Evolutionary conservation across 2,329 filamentous ascomycete genomes (phyloP), one percentile per base, ranked within the genome.

Genomic region (Lachnellula arida): DNA sequence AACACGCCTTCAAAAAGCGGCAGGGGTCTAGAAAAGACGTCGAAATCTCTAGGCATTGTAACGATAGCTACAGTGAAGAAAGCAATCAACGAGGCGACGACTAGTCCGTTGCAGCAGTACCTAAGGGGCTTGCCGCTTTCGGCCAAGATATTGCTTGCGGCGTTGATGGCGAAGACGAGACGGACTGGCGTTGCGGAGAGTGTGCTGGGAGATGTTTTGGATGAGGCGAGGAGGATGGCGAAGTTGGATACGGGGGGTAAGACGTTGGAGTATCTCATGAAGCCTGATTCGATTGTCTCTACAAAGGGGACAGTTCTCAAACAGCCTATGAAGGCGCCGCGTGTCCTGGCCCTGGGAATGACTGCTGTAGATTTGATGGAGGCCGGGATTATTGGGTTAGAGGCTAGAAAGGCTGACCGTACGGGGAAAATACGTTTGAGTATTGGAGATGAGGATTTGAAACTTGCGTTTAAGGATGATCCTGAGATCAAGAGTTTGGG

Each of bases 41-140:
- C 59, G 1, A 64, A 62, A 43, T 50, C 53, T 55, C 47, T 71
- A 68, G 77, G 77, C 37, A 81, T 86, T 51, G 94, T 99, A 42
- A 97, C 91, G 1, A 97, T 97, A 67, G 85, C 88, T 51, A 97
- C 91, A 4, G 88, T 97, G 71, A 96, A 96, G 72, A 86, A 89
- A 68, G 94, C 94, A 37, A 97, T 99, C 72, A 89, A 89, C 66
- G 94, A 99, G 75, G 92, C 93, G 5, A 97, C 93, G 0, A 91
- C 89, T 4, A 96, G 90, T 55, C 94, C 94, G 2, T 77, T 97
- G 56, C 93, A 97, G 69, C 90, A 94, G 70, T 91, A 91, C 68
- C 81, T 99, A 37, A 88, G 91, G 49, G 82, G 85, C 17, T 81
- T 97, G 22, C 90, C 94, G 0, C 79, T 97, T 43, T 81, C 86